Evolutionary conservation across 1,284 basidiomycete species (phyloP), one percentile per base, ranked within the genome.

Genomic region (Puccinia hordei): DNA sequence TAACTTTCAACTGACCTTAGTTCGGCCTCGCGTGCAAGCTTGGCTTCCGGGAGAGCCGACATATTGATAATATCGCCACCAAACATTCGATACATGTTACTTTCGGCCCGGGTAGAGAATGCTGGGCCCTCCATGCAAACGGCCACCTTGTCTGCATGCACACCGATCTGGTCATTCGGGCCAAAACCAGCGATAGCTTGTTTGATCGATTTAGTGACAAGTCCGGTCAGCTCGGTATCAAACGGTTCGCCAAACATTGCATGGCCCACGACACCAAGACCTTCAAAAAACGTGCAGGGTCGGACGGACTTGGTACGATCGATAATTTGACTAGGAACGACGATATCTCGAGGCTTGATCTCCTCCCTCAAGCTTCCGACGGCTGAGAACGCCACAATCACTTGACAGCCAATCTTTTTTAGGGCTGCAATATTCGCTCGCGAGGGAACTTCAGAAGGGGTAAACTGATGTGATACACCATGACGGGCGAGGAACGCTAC

Each of bases 51-150:
- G 49, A 99, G 88, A 68, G 93, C 93, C 81, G 92, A 95, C 95
- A 98, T 95, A 86, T 95, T 95, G 87, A 97, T 96, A 84, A 97
- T 88, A 86, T 97, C 95, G 8, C 91, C 96, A 17, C 95, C 95
- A 91, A 92, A 95, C 77, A 89, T 88, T 55, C 95, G 89, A 87
- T 98, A 98, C 94, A 98, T 96, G 83, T 90, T 85, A 84, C 92
- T 94, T 89, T 99, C 96, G 27, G 96, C 97, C 51, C 96, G 89
- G 5, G 96, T 99, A 41, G 81, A 93, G 87, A 93, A 96, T 87
- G 94, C 92, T 35, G 93, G 94, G 3, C 96, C 96, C 85, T 99
- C 96, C 95, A 99, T 99, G 86, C 94, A 96, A 59, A 99, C 91
- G 77, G 97, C 90, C 13, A 90, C 92, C 88, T 93, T 95, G 65